These are phyloP conservation scores for Bondarzewia mesenterica DNA, from an alignment of 1,284 basidiomycete genomes.

Conservation along the genomic window DNA sequence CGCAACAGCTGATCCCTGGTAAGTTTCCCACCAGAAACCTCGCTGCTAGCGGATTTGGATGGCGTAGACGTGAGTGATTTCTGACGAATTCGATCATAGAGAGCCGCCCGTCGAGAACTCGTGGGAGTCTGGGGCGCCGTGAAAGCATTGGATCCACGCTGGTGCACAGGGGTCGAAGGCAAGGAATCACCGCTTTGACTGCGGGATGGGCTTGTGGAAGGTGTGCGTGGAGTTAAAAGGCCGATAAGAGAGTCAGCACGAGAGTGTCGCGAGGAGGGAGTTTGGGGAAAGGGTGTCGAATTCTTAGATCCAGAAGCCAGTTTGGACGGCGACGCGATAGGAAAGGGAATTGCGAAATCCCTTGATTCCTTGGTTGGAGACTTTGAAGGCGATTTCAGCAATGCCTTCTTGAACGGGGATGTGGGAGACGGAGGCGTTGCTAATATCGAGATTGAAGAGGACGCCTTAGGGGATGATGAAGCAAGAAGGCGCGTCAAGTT, in stretches of 20 bases:
- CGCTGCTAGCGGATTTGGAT: constrained; percentile 38
- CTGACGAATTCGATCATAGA: constrained; percentile 72
- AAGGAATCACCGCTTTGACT: constrained; percentile 33
- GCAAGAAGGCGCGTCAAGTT: constrained; percentile 61
- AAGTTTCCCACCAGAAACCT: constrained; percentile 32
- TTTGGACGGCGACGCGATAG: constrained; percentile 32
- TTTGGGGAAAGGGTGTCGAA: constrained; percentile 36
- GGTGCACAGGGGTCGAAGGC: constrained; percentile 58
- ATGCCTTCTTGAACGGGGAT: constrained; percentile 17
- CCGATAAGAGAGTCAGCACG: constrained; percentile 16
- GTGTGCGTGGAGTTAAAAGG: constrained; percentile 24
- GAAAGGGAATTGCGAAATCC: constrained; percentile 45
- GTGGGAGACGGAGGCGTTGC: constrained; percentile 39
- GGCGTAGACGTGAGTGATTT: constrained; percentile 60
- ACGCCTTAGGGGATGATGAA: constrained; percentile 59
- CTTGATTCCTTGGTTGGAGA: constrained; percentile 39
- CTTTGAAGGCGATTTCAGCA: constrained; percentile 23
- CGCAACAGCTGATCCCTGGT: constrained; percentile 61
- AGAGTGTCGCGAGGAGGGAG: constrained; percentile 24
- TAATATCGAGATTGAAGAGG: constrained; percentile 31
- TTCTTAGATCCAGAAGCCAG: constrained; percentile 26
- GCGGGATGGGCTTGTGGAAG: constrained; percentile 20
- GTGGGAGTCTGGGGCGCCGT: constrained; percentile 61
- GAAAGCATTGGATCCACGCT: constrained; percentile 41
- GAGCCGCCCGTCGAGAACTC: constrained; percentile 63